phyloP scores from a whole-genome alignment of 2,329 filamentous ascomycete genomes.

The Colletotrichum sp. region DNA sequence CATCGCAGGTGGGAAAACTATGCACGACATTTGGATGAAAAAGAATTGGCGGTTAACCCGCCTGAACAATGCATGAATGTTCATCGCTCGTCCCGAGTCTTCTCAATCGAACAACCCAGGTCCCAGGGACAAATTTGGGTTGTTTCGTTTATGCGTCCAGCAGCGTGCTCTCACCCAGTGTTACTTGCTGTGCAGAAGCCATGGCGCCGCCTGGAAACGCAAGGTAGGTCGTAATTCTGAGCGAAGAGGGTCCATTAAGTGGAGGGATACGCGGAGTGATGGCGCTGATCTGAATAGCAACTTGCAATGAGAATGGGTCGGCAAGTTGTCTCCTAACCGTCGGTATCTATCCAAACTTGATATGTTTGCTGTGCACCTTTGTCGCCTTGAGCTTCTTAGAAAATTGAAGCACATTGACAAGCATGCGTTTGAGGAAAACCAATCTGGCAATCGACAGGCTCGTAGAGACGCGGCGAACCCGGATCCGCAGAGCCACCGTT shows the following conservation, averaged over 20 bases:
- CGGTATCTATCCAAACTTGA: background rate
- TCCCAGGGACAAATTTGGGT: background rate
- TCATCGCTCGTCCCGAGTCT: background rate
- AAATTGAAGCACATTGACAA: background rate
- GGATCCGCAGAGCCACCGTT: background rate
- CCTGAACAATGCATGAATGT: background rate
- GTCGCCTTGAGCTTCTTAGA: background rate
- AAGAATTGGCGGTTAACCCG: background rate
- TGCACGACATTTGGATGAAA: background rate
- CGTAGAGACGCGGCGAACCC: background rate
- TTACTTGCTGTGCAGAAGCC: background rate
- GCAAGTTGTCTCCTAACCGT: background rate
- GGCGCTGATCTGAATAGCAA: background rate
- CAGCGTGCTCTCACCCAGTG: background rate
- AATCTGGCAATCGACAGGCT: background rate
- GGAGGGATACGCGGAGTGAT: background rate
- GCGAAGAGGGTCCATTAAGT: background rate
- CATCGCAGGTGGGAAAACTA: background rate
- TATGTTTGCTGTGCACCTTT: background rate
- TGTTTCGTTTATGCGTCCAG: conserved; percentile 9
- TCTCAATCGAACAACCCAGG: background rate
- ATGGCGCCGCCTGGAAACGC: background rate
- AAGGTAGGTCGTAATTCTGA: background rate
- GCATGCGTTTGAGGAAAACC: background rate
- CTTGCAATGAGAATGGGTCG: background rate